Base-by-base conservation (phyloP, 805 yeast species). In the Candida ficus region DNA sequence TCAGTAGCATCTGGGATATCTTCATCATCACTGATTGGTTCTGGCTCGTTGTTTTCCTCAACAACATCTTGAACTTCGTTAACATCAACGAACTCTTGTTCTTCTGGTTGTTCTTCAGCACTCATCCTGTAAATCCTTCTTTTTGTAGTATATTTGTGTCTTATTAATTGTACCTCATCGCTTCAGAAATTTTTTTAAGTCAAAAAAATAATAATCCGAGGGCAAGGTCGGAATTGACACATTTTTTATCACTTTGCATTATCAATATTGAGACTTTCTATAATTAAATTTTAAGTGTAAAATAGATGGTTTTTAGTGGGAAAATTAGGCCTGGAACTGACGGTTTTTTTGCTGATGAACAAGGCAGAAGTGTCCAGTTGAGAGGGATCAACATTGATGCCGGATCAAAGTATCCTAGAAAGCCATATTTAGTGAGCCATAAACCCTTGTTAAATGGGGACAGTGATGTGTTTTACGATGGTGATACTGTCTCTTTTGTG, bases 301-400 rank as follows among this genome's bases (percentile, higher is more conserved):
- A 12, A 29, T 9, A 7, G 13, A 14, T 29, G 14, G 30, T 37
- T 35, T n/a, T 37, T 7, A 29, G 30, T 23, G 61, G 58, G 8
- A 57, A 52, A 41, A 43, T 62, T 10, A 35, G 42, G 0, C 52
- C 70, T 1, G 78, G 76, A 39, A 46, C 55, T 2, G 46, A 65
- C 19, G 95, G 93, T 5, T 66, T 73, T 43, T 78, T 90, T 56
- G 62, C 75, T 3, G 77, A 78, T 46, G 44, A 50, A 1, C 46
- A 71, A 2, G 88, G 87, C 1, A 64, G 93, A 31, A 66, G 66
- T n/a, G 65, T 88, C 11, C 68, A 71, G 11, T 62, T 89, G 23
- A 78, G 83, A 49, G 97, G 97, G 1, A 83, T 89, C 46, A 89
- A 90, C 57, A 58, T 89, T 17, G 95, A 88, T 47, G 81, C 85